phyloP scores from a whole-genome alignment of 768 basidiomycete species.

The Kwoniella sp. region DNA sequence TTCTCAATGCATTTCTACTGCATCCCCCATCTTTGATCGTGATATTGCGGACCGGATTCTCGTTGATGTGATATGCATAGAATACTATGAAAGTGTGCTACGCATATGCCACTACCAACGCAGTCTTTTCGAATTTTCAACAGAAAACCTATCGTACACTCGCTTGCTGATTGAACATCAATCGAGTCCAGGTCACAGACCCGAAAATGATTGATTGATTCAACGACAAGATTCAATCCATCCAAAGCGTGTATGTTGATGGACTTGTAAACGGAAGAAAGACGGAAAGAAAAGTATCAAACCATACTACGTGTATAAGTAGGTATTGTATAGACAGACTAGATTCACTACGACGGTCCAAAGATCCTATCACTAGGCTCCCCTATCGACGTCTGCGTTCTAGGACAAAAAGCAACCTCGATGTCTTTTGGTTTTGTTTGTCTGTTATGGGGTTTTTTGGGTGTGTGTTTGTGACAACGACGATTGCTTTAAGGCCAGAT shows the following conservation, averaged over 20 bases:
- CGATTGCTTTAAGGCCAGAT: not conserved
- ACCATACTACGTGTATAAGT: not conserved
- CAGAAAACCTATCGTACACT: slow-evolving; percentile 3
- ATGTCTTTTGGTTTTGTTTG: slow-evolving; percentile 9
- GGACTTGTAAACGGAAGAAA: not conserved
- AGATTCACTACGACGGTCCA: slow-evolving; percentile 39
- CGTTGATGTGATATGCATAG: no score
- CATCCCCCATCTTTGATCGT: no score
- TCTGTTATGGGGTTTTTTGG: not conserved
- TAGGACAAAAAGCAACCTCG: not conserved
- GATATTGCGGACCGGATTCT: no score
- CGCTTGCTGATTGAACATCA: not conserved
- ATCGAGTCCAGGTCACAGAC: not conserved
- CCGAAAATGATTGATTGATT: not conserved
- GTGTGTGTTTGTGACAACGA: not conserved
- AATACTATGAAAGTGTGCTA: no score
- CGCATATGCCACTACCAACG: not conserved
- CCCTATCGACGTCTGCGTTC: slow-evolving; percentile 18
- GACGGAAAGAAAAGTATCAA: no score
- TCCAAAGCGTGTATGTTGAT: no score
- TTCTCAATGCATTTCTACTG: no score
- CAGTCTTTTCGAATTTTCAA: slow-evolving; percentile 11
- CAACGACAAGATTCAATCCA: not conserved
- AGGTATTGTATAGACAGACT: not conserved
- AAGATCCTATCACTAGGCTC: slow-evolving; percentile 57